phyloP scores from a whole-genome alignment of 1,139 yeast genomes.

The Hansenula anomala region DNA sequence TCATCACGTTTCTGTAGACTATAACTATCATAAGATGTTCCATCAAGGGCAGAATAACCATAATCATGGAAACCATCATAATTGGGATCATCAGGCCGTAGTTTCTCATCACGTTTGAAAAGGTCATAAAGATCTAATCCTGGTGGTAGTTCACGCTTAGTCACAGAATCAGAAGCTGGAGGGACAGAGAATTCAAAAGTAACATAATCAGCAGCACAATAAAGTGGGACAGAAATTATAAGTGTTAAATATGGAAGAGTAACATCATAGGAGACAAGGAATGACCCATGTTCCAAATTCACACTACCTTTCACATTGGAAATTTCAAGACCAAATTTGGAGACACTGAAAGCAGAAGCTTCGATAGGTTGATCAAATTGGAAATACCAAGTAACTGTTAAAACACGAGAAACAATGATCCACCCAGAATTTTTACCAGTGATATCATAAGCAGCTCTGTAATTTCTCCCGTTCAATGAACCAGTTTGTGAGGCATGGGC shows the following conservation, averaged over 20 bases:
- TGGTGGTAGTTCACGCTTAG: no score
- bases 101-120: no score
- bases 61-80: no score
- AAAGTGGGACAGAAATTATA: slow-evolving; percentile 1
- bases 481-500: slow-evolving; percentile 2
- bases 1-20: no score
- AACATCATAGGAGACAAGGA: no score
- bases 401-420: neutral
- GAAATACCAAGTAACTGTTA: slow-evolving; percentile 14
- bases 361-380: slow-evolving; percentile 6
- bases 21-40: no score
- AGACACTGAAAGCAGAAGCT: slow-evolving; percentile 9
- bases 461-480: neutral
- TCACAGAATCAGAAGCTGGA: neutral
- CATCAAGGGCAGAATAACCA: no score
- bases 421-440: slow-evolving; percentile 2
- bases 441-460: neutral
- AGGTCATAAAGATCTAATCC: no score
- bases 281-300: slow-evolving; percentile 12
- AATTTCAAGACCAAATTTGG: slow-evolving; percentile 6
- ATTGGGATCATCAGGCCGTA: no score
- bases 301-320: slow-evolving; percentile 6
- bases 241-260: neutral
- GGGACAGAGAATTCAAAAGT: slow-evolving; percentile 7
- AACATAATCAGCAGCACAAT: slow-evolving; percentile 12